Base-by-base conservation (phyloP, 768 basidiomycete species). In the Tubosaeta sp. region DNA sequence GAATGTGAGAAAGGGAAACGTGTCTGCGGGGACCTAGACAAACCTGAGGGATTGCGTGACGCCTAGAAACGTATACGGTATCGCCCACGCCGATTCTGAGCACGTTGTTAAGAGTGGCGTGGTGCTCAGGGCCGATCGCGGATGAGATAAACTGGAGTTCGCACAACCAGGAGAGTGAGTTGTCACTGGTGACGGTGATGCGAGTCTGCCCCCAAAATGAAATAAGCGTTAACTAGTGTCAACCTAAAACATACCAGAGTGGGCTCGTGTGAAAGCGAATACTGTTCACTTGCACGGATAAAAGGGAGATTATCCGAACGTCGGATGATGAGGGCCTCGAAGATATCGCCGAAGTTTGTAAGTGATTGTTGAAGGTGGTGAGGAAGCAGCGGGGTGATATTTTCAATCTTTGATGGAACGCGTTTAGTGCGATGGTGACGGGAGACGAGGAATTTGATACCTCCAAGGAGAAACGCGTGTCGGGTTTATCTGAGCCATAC, bases 401-500 rank as follows among this genome's bases (percentile, higher is more conserved):
- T 61, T 30, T 64, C 45, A 11, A 76, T 68, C 74, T 75, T 43
- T 54, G 44, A 48, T 46, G 14, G 21, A 51, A 54, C 44, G 36
- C 42, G 47, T 48, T 58, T 40, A 59, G 58, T 45, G 44, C 25
- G 35, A 35, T 3, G 24, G 46, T 39, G 45, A 48, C 34, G 46
- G 45, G 52, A 22, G 46, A 41, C 46, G 24, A 30, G 19, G 35
- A 16, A 12, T 31, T 45, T n/a, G 70, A 70, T 62, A 94, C 94
- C 84, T 94, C 84, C 57, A 94, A 77, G 49, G 80, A 81, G 71
- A 92, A 94, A 49, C 94, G 81, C 48, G 85, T 85, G 70, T 97
- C 94, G 40, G 94, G 94, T 72, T 96, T 96, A 70, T 96, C 94
- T 50, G 90, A 90, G 13, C 94, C 94, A 75, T 85, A 96, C 87